Conservation (phyloP, 139 green algal genomes). For the Chlamydomonas applanata region DNA sequence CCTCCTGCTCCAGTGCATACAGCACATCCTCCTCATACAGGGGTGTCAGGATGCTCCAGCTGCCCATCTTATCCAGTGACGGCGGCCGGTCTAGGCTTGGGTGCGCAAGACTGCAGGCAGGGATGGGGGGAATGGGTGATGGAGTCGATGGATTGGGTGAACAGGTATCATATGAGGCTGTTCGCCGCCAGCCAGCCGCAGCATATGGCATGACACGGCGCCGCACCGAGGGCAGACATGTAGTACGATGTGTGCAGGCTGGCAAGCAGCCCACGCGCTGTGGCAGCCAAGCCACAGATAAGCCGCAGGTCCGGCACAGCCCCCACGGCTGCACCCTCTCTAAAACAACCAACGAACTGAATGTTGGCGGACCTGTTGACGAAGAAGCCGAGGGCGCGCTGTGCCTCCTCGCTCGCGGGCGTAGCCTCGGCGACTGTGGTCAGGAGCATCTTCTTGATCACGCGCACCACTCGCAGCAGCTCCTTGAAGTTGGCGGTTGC, state of each 20-base stretch:
- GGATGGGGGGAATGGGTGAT: too few species aligned
- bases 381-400: slow-evolving; percentile 76
- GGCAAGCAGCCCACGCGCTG: too few species aligned
- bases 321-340: too few species aligned
- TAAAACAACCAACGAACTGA: too few species aligned
- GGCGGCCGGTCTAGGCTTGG: slow-evolving; percentile 41
- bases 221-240: too few species aligned
- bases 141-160: too few species aligned
- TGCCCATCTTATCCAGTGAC: slow-evolving; percentile 63
- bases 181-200: too few species aligned
- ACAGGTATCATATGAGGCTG: too few species aligned
- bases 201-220: too few species aligned
- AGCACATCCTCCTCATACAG: slow-evolving; percentile 66
- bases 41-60: slow-evolving; percentile 68
- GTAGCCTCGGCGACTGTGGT: slow-evolving; percentile 47
- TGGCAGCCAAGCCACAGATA: too few species aligned
- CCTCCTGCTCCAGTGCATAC: slow-evolving; percentile 37
- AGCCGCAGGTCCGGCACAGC: too few species aligned
- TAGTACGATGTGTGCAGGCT: too few species aligned
- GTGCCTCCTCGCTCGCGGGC: slow-evolving; percentile 63
- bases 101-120: slow-evolving; percentile 9
- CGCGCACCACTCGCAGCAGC: slow-evolving; percentile 31
- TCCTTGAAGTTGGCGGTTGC: slow-evolving; percentile 43
- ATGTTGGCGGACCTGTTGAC: slow-evolving; percentile 60
- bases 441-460: slow-evolving; percentile 48